phyloP scores from a whole-genome alignment of 116 monocot species.

The Iris pallida region DNA sequence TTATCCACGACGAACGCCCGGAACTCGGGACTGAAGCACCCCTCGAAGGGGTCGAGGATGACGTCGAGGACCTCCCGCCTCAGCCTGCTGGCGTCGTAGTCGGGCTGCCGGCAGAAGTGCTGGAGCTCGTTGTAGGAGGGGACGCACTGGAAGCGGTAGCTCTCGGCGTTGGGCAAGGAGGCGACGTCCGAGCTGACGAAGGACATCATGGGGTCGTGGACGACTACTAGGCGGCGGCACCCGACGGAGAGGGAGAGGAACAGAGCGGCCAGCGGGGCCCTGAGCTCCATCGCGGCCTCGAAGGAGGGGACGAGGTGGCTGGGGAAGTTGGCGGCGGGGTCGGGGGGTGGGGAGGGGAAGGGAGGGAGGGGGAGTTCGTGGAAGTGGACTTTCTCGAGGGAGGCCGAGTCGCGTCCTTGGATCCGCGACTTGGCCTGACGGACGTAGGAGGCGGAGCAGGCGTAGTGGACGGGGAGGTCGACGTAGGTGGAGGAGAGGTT shows the following conservation, averaged over 20 bases:
- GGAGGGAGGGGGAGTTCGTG: slow-evolving; percentile 23
- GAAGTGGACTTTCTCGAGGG: background rate
- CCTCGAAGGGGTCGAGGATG: background rate
- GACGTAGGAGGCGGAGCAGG: slow-evolving; percentile 29
- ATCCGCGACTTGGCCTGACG: slow-evolving; percentile 25
- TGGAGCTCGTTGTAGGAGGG: slow-evolving; percentile 1
- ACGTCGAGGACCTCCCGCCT: background rate
- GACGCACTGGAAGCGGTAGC: slow-evolving; percentile 16
- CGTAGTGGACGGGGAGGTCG: slow-evolving; percentile 15
- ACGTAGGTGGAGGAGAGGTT: slow-evolving; percentile 26
- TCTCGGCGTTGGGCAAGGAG: slow-evolving; percentile 12
- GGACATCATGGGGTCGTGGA: slow-evolving; percentile 21
- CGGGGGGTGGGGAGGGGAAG: slow-evolving; percentile 6
- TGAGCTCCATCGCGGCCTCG: background rate
- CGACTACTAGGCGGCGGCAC: slow-evolving; percentile 18
- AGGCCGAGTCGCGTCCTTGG: slow-evolving; percentile 11
- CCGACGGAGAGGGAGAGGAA: slow-evolving; percentile 22
- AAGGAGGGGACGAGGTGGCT: slow-evolving; percentile 7
- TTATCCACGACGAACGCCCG: background rate
- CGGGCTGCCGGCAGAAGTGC: background rate
- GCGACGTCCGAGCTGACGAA: slow-evolving; percentile 10
- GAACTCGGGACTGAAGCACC: slow-evolving; percentile 9
- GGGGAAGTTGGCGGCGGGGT: background rate
- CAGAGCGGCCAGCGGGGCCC: slow-evolving; percentile 16
- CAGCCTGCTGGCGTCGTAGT: background rate